Evolutionary conservation across 2,329 filamentous ascomycete species (phyloP).

Genomic region (Sclerotinia subarctica): DNA sequence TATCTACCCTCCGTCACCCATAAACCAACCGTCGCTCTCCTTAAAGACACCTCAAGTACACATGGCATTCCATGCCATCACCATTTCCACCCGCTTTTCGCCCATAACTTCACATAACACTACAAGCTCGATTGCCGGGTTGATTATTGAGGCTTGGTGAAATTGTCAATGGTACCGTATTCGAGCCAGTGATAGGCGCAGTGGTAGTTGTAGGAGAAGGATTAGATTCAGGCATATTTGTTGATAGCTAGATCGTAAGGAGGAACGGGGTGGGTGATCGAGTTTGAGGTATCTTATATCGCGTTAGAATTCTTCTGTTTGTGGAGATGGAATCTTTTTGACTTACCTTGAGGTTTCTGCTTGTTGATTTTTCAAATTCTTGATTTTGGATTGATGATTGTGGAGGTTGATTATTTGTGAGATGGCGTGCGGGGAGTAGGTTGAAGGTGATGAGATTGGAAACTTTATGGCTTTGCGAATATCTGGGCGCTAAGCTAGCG

Average conservation of each 20-base stretch:
- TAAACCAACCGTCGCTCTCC: background rate
- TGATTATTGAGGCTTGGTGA: background rate
- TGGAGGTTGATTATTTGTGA: background rate
- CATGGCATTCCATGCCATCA: background rate
- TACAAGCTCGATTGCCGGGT: background rate
- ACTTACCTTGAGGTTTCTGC: background rate
- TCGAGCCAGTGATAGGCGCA: too few species aligned
- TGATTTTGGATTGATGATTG: background rate
- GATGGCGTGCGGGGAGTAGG: background rate
- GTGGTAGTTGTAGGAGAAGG: background rate
- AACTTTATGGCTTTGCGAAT: background rate
- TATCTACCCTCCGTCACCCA: too few species aligned
- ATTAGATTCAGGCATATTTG: background rate
- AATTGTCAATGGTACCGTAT: background rate
- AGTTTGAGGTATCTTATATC: background rate
- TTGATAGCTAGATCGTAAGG: background rate
- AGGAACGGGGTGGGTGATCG: background rate
- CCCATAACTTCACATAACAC: background rate
- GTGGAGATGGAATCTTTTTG: background rate
- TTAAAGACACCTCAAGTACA: too few species aligned
- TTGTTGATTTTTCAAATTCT: background rate
- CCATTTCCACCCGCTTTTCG: background rate
- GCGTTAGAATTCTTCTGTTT: background rate
- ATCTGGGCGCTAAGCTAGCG: background rate
- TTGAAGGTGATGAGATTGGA: background rate